phyloP scores from a whole-genome alignment of 2,329 filamentous ascomycete species.

The Calonectria montana region DNA sequence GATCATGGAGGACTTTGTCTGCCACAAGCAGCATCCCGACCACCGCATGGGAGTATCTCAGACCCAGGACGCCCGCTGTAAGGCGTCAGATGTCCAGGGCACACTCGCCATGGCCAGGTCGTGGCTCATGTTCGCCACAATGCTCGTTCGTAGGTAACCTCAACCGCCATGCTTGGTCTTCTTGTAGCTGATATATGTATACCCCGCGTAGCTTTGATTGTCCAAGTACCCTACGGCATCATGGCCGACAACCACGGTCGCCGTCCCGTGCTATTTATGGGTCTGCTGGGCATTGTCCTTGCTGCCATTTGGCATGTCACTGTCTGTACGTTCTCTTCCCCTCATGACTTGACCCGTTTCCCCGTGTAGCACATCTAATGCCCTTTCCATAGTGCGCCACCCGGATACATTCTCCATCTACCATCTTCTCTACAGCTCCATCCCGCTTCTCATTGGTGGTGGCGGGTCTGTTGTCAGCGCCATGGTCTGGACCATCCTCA shows the following conservation, averaged over 20 bases:
- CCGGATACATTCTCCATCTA: slow-evolving; percentile 53
- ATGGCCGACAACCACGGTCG: slow-evolving; percentile 60
- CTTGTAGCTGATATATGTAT: neutral
- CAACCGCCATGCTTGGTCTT: neutral
- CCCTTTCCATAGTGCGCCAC: slow-evolving; percentile 46
- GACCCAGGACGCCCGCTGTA: slow-evolving; percentile 58
- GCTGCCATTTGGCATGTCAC: slow-evolving; percentile 43
- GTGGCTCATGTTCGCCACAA: slow-evolving; percentile 57
- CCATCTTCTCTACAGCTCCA: slow-evolving; percentile 47
- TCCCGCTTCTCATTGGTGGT: slow-evolving; percentile 55
- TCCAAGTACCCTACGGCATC: slow-evolving; percentile 58
- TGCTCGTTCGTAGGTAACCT: slow-evolving; percentile 55
- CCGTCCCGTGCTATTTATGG: slow-evolving; percentile 52
- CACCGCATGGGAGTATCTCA: slow-evolving; percentile 44
- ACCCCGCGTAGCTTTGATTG: slow-evolving; percentile 48
- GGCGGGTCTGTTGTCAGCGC: slow-evolving; percentile 52
- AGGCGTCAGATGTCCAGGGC: slow-evolving; percentile 60
- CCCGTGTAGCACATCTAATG: neutral
- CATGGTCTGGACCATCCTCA: slow-evolving; percentile 58
- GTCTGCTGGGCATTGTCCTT: slow-evolving; percentile 46
- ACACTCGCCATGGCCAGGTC: slow-evolving; percentile 64
- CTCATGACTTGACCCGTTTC: neutral
- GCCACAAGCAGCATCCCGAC: slow-evolving; percentile 58
- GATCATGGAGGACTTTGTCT: slow-evolving; percentile 66
- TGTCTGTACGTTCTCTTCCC: slow-evolving; percentile 43